phyloP scores from a whole-genome alignment of 805 yeast species.

The Zygotorulaspora danielsina region DNA sequence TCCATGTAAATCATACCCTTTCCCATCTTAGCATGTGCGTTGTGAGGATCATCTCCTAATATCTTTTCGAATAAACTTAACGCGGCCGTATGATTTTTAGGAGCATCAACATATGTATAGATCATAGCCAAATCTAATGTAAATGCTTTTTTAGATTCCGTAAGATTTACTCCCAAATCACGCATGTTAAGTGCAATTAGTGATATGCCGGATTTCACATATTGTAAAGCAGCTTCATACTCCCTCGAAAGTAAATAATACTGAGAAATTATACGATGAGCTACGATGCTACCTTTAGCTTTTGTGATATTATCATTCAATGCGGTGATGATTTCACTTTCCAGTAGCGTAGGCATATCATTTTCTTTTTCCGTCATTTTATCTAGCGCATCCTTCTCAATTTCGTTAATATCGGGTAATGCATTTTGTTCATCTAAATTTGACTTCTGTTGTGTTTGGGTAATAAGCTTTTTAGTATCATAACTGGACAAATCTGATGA shows the following conservation, averaged over 20 bases:
- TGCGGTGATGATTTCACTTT: constrained; percentile 49
- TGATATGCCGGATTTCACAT: constrained; percentile 57
- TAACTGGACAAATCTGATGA: constrained; percentile 68
- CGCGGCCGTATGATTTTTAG: constrained; percentile 78
- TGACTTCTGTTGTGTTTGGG: constrained; percentile 11
- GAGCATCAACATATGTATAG: constrained; percentile 84
- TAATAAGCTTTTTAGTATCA: constrained; percentile 29
- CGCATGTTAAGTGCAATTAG: constrained; percentile 47
- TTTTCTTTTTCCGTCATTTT: constrained; percentile 28
- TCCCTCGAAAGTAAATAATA: constrained; percentile 58
- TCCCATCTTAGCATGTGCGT: constrained; percentile 68
- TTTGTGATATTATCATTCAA: constrained; percentile 50
- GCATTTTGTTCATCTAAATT: constrained; percentile 11
- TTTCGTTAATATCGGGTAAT: constrained; percentile 25
- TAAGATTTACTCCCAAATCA: constrained; percentile 45
- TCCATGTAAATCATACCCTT: constrained; percentile 75
- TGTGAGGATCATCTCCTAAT: constrained; percentile 42
- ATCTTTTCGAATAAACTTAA: constrained; percentile 63
- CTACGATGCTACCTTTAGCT: constrained; percentile 49
- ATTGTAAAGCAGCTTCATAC: constrained; percentile 57
- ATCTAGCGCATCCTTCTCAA: constrained; percentile 20
- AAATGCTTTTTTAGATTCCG: constrained; percentile 53
- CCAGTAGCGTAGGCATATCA: constrained; percentile 31
- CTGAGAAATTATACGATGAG: constrained; percentile 59
- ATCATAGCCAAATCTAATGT: constrained; percentile 66